A percentile compares a stretch with the other conserved stretches of the same genome.
Conservation (phyloP, 345 rosid genomes). For the Psidium friedrichsthalianum region DNA sequence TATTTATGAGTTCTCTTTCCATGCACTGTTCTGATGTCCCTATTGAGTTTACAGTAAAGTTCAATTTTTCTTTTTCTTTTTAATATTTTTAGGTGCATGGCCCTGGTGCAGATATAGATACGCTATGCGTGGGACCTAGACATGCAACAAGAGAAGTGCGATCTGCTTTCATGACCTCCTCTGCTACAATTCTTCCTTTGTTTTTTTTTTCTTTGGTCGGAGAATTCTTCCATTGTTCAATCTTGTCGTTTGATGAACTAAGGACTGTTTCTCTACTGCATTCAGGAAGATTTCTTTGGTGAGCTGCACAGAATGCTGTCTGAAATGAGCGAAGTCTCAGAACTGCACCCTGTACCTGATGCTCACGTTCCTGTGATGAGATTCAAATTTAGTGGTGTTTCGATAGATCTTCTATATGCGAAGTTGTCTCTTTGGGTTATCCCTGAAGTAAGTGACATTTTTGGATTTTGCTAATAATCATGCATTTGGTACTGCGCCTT, state of each 20-base stretch:
- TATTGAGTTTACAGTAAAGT: background rate
- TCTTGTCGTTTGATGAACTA: constrained; percentile 6
- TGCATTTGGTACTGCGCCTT: background rate
- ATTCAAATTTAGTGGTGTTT: constrained; percentile 83
- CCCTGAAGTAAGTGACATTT: constrained; percentile 71
- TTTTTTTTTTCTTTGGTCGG: too few relatives aligned
- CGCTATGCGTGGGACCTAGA: constrained; percentile 92
- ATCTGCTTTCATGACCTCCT: constrained; percentile 14
- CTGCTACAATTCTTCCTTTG: background rate
- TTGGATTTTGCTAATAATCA: background rate
- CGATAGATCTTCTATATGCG: constrained; percentile 94
- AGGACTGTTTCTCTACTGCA: constrained; percentile 3
- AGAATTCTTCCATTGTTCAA: background rate
- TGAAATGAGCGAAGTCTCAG: constrained; percentile 91
- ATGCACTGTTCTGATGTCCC: background rate
- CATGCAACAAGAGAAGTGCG: constrained; percentile 91
- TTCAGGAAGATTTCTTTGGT: constrained; percentile 92
- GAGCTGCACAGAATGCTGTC: constrained; percentile 70
- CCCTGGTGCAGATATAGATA: constrained; percentile 98
- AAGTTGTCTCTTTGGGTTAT: constrained; percentile 82
- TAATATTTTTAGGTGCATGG: constrained; percentile 67
- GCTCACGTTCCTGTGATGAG: constrained; percentile 93
- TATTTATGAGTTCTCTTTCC: background rate
- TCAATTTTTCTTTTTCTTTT: background rate
- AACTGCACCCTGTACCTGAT: constrained; percentile 96